Evolutionary conservation across 768 basidiomycete species (phyloP).

Genomic region (Harrya chromipes): DNA sequence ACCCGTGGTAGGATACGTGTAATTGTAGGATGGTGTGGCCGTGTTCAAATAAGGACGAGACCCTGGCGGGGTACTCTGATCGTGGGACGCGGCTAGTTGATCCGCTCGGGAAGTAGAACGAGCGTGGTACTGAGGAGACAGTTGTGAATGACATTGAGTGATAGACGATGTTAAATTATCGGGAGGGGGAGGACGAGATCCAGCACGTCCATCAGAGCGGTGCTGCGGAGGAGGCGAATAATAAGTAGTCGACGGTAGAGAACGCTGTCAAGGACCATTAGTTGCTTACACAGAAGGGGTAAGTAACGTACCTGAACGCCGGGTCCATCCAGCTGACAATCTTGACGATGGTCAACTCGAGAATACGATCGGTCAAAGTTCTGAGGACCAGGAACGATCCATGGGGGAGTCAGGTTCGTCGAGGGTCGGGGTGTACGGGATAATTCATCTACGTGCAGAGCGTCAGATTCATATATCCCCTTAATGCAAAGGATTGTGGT

Average conservation of each 20-base stretch:
- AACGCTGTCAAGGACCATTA: constrained; percentile 19
- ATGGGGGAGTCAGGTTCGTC: constrained; percentile 40
- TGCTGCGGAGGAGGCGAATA: constrained; percentile 23
- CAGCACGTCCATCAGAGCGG: constrained; percentile 25
- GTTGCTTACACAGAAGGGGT: background rate
- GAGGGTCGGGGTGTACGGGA: constrained; percentile 38
- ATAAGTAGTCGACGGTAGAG: constrained; percentile 18
- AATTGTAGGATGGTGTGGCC: constrained; percentile 19
- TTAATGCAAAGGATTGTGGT: background rate
- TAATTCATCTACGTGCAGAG: constrained; percentile 41
- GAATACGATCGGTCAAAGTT: constrained; percentile 23
- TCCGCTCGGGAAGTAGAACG: constrained; percentile 29
- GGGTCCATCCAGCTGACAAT: constrained; percentile 26
- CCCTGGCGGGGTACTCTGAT: constrained; percentile 26
- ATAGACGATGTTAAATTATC: constrained; percentile 26
- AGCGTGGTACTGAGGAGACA: constrained; percentile 20
- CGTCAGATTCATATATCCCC: background rate
- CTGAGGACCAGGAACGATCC: constrained; percentile 41
- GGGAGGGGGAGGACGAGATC: constrained; percentile 11
- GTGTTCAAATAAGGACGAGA: constrained; percentile 25
- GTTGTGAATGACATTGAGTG: constrained; percentile 22
- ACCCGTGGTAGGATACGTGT: constrained; percentile 12
- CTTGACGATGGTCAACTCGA: constrained; percentile 25
- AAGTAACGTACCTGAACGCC: constrained; percentile 28
- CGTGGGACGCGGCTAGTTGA: constrained; percentile 26